Base-by-base conservation (phyloP, 495 filamentous ascomycete genomes). In the Alectoria sarmentosa region DNA sequence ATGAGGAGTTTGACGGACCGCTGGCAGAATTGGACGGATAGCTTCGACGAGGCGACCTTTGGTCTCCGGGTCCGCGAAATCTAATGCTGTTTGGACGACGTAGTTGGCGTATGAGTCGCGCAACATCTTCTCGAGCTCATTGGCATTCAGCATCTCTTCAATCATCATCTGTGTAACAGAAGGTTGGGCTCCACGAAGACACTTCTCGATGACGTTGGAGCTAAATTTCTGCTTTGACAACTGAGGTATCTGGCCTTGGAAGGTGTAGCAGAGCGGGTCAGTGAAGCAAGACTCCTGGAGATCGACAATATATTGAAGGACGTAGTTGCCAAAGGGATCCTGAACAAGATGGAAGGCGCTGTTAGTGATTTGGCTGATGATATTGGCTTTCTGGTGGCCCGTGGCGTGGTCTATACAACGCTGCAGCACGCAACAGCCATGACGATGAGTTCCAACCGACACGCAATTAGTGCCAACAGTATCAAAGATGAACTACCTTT, bases 121-220 rank as follows among this genome's bases (percentile, higher is more conserved):
- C 41, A 98, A 81, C 67, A 96, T 84, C 66, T 85, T 88, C 62
- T 95, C 90, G 36, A 98, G 84, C 74, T 96, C 92, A 30, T 78
- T 78, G 1, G 87, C 82, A 34, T 76, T 71, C 36, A 95, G 78
- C 69, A 98, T 86, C 79, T 97, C 93, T 23, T 88, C 83, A 62
- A 96, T 88, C 76, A 98, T 84, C 67, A 86, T 81, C 68, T 90
- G 88, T 69, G 88, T 90, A 48, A 88, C 86, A 6, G 76, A 74
- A 7, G 79, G 71, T 49, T 87, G 83, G 1, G 91, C 86, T 71
- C 88, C 92, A 36, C 93, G 90, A 56, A 98, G 84, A 72, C 92
- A 96, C 76, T 98, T 98, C 77, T 98, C 94, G 64, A 98, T 91
- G 58, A 98, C 94, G 70, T 98, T 98, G 62, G 93, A 97, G 79